Base-by-base conservation (phyloP, 495 filamentous ascomycete species). In the Evernia prunastri region DNA sequence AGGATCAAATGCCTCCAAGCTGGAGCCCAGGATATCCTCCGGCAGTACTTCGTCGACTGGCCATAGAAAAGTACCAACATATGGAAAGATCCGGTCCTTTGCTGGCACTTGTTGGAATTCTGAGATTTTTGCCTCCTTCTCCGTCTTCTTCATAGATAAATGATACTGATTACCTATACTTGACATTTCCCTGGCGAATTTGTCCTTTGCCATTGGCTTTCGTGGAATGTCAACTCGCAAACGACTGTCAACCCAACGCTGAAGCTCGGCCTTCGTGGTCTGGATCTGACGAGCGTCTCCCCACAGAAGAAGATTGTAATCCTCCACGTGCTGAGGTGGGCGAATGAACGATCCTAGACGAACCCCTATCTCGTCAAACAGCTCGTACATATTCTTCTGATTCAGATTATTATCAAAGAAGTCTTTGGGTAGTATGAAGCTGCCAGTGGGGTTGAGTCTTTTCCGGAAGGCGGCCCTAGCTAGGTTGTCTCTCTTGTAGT, bases 1-100 rank as follows among this genome's bases (percentile, higher is more conserved):
- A 20, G 58, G 39, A 59, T 84, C 78, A 13, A 85, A 72, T 13
- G 72, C 72, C 64, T 84, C 80, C 6, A 82, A 73, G 18, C 75
- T 70, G 8, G 57, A 39, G 4, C 82, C 83, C 42, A 86, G 71
- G 7, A 76, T 64, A 15, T 77, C 70, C 15, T 67, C 64, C 6
- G 79, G 69, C 1, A 69, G 66, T 8, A 74, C 70, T 27, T 78
- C 75, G 29, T 79, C 70, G 2, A 63, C 63, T 27, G 78, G 78
- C 81, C 80, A 82, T 13, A 76, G 58, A 49, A 82, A 82, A 11
- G 76, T 70, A 1, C 79, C 69, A 65, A 76, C 67, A 58, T 71
- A 70, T 13, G 66, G 43, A 58, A 75, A 78, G 0, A 39, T n/a
- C 20, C 39, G 47, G 20, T 49, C 43, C 31, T 59, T 45, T n/a